A percentile compares a stretch with the other conserved stretches of the same genome.
These are phyloP conservation scores for Pyricularia sp. DNA, from an alignment of 2,329 filamentous ascomycete genomes.

Conservation along the genomic window DNA sequence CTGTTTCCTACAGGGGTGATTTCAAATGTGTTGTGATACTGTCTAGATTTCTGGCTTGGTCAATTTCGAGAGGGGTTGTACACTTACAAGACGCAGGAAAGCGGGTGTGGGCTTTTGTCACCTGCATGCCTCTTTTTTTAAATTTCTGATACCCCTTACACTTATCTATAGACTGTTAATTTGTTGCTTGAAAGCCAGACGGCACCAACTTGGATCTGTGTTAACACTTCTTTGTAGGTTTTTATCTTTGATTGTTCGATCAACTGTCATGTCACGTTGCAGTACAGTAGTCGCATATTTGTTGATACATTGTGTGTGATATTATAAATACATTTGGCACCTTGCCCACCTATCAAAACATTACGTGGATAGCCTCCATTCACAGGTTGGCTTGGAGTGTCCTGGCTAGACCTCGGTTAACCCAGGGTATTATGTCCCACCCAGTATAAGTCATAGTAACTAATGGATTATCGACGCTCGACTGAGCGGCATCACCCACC, in stretches of 20 bases:
- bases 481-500: no score
- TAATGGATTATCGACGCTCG: no score
- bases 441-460: no score
- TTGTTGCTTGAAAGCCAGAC: not conserved
- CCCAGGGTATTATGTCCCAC: no score
- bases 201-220: not conserved
- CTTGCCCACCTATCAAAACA: not conserved
- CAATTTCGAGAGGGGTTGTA: not conserved
- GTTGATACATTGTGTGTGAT: not conserved
- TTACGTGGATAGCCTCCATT: not conserved
- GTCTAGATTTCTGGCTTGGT: not conserved
- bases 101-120: not conserved
- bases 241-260: not conserved
- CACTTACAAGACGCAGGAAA: not conserved
- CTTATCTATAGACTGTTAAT: not conserved
- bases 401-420: not conserved
- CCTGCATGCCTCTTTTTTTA: not conserved
- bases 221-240: not conserved
- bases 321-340: not conserved
- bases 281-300: not conserved
- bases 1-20: not conserved
- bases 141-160: conserved; percentile 2
- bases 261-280: not conserved
- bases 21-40: not conserved
- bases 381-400: no score